A percentile compares a stretch with the other conserved stretches of the same genome.
phyloP scores from a whole-genome alignment of 2,329 filamentous ascomycete species.

The Aspergillus sp. region DNA sequence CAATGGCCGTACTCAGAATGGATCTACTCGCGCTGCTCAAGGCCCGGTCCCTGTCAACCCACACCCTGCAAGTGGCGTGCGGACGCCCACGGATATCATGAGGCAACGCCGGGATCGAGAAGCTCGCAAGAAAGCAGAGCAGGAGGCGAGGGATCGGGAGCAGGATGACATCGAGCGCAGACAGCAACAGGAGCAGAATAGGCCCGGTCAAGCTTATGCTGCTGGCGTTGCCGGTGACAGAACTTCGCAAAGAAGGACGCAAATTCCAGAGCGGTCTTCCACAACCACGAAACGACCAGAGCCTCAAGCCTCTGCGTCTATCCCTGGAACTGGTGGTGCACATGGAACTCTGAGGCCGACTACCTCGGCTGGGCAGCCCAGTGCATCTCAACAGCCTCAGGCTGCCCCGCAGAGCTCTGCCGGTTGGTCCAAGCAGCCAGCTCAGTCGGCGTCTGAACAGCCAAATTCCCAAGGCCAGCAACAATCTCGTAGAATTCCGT shows the following conservation, averaged over 20 bases:
- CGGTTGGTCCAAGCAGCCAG: constrained; percentile 24
- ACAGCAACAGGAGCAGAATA: constrained; percentile 38
- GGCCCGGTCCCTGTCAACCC: constrained; percentile 57
- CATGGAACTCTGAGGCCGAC: constrained; percentile 18
- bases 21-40: constrained; percentile 53
- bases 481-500: constrained; percentile 62
- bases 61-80: constrained; percentile 61
- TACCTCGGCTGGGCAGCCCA: constrained; percentile 17
- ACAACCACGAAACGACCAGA: constrained; percentile 22
- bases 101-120: constrained; percentile 78
- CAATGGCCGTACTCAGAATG: constrained; percentile 60
- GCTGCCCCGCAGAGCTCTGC: constrained; percentile 21
- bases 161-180: constrained; percentile 53
- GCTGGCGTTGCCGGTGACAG: constrained; percentile 43
- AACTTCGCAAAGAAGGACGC: constrained; percentile 21
- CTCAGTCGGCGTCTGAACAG: constrained; percentile 30
- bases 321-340: constrained; percentile 8
- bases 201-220: constrained; percentile 45
- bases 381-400: constrained; percentile 22
- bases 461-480: constrained; percentile 35
- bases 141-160: constrained; percentile 61
- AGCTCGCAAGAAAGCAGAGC: constrained; percentile 67
- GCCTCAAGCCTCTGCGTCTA: constrained; percentile 17
- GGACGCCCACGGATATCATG: constrained; percentile 90
- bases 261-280: constrained; percentile 11